phyloP scores from a whole-genome alignment of 2,329 filamentous ascomycete species.

The Colletotrichum aenigma region DNA sequence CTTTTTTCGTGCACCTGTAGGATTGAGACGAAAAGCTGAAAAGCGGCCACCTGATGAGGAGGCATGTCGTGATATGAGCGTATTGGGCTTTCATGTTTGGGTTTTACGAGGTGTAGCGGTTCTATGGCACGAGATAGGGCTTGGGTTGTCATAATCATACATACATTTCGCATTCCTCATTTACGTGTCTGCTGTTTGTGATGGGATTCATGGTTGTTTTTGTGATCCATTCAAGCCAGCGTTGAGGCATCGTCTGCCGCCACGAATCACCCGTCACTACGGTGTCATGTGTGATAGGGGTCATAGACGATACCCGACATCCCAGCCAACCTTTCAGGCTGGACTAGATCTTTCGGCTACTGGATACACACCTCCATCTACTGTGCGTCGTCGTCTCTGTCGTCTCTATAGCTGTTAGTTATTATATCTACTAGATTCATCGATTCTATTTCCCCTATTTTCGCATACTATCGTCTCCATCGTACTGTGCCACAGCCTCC shows the following conservation, averaged over 20 bases:
- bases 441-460: too few relatives aligned
- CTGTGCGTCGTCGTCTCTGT: too few relatives aligned
- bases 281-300: too few relatives aligned
- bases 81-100: not conserved
- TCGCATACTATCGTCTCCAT: too few relatives aligned
- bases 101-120: conserved; percentile 3
- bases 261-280: too few relatives aligned
- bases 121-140: not conserved
- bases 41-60: not conserved
- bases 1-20: not conserved
- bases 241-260: fast-evolving
- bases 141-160: not conserved
- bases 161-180: not conserved
- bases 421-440: too few relatives aligned
- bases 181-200: not conserved
- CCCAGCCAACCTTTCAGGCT: too few relatives aligned
- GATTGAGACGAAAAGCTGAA: not conserved
- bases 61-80: not conserved
- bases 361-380: too few relatives aligned
- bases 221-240: not conserved
- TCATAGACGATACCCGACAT: too few relatives aligned
- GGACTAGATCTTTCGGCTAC: too few relatives aligned
- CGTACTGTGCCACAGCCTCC: too few relatives aligned
- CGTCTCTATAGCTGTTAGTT: too few relatives aligned
- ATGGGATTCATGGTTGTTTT: fast-evolving